Conservation (phyloP, 23 red algal genomes). For the Pyropia yezoensis region DNA sequence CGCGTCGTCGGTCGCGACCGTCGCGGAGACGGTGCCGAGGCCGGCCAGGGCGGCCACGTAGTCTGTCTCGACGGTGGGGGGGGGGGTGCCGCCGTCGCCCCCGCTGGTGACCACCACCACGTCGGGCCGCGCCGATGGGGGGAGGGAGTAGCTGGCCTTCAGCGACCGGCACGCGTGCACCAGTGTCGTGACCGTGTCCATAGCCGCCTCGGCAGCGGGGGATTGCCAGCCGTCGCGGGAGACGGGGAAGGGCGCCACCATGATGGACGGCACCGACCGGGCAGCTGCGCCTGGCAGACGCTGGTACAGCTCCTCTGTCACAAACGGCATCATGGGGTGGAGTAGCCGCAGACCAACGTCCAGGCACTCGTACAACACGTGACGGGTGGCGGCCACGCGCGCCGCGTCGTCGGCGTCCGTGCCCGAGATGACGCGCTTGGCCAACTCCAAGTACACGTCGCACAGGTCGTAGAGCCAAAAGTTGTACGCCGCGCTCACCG, state of each 20-base stretch:
- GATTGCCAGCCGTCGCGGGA: background rate
- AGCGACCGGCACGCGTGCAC: conserved; percentile 61
- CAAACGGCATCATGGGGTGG: conserved; percentile 99
- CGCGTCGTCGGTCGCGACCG: conserved; percentile 11
- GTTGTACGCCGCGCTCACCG: conserved; percentile 45
- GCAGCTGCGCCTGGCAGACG: conserved; percentile 54
- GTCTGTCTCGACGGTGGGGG: conserved; percentile 2
- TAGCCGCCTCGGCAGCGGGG: conserved; percentile 19
- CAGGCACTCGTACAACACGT: conserved; percentile 79
- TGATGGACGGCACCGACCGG: conserved; percentile 41
- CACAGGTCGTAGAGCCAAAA: conserved; percentile 98
- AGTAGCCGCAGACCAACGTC: conserved; percentile 77
- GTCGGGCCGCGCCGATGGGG: conserved; percentile 38
- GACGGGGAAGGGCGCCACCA: conserved; percentile 62
- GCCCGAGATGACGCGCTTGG: conserved; percentile 76
- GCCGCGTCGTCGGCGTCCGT: conserved; percentile 13
- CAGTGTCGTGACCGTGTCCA: conserved; percentile 61
- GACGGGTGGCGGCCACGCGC: conserved; percentile 26
- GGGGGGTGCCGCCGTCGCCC: conserved; percentile 7
- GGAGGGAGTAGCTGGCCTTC: conserved; percentile 62
- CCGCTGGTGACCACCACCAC: conserved; percentile 28
- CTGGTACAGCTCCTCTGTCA: conserved; percentile 98
- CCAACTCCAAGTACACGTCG: conserved; percentile 78
- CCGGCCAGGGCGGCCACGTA: conserved; percentile 45
- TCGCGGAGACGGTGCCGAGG: conserved; percentile 19